Evolutionary conservation across 805 yeast genomes (phyloP).

Genomic region (Sungouiozyma ichnusensis): DNA sequence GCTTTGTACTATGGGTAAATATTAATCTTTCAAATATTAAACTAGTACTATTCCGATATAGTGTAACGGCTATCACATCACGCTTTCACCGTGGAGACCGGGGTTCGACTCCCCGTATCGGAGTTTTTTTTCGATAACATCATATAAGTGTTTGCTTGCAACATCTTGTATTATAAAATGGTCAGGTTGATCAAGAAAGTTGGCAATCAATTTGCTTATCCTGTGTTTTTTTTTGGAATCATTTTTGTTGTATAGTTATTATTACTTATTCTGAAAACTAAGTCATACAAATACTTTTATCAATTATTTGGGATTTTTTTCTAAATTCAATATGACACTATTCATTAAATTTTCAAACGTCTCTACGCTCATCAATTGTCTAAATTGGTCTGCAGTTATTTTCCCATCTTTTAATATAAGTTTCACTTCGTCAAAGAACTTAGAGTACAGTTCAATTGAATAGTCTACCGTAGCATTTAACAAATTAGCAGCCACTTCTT

Average conservation of each 20-base stretch:
- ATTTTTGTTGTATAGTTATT: no score
- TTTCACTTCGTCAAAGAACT: constrained; percentile 33
- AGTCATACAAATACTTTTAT: no score
- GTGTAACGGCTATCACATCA: constrained; percentile 14
- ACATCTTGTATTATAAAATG: no score
- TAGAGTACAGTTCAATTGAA: constrained; percentile 46
- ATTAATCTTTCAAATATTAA: no score
- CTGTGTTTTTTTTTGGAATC: no score
- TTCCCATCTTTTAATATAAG: constrained; percentile 17
- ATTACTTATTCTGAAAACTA: no score
- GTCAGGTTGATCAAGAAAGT: no score
- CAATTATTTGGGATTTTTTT: no score
- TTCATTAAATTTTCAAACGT: constrained; percentile 40
- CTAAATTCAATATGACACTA: background rate
- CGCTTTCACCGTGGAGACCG: constrained; percentile 15
- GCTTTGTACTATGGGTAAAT: no score
- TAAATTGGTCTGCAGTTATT: constrained; percentile 5
- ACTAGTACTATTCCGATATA: constrained; percentile 6
- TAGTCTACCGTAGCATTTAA: constrained; percentile 59
- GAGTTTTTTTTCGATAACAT: constrained; percentile 3
- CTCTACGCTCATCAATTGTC: constrained; percentile 53
- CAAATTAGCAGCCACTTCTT: constrained; percentile 38
- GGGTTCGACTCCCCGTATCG: constrained; percentile 15
- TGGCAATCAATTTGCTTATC: no score
- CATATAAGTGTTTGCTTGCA: background rate